A percentile compares a stretch with the other conserved stretches of the same genome.
phyloP scores from a whole-genome alignment of 176 grass and related monocot genomes.

The Carex pumila region DNA sequence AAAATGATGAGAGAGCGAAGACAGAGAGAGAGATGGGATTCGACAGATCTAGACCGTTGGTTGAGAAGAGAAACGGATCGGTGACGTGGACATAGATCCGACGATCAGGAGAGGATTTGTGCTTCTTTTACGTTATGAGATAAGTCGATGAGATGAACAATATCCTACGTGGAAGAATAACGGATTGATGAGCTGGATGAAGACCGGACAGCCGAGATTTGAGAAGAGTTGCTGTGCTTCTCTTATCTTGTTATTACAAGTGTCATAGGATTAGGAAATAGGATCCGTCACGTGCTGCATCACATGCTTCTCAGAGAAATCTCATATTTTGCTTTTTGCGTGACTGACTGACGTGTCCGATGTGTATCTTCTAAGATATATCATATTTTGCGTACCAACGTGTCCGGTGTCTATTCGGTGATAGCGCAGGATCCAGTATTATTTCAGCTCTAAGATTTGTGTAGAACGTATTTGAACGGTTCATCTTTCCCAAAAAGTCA shows the following conservation, averaged over 20 bases:
- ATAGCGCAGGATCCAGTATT: too few species aligned
- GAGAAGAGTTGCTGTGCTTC: neutral
- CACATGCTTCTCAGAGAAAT: too few species aligned
- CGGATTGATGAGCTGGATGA: neutral
- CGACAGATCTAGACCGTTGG: neutral
- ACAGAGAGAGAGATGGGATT: conserved; percentile 1
- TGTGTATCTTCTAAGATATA: too few species aligned
- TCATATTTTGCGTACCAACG: too few species aligned
- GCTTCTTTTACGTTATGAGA: neutral
- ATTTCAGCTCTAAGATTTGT: too few species aligned
- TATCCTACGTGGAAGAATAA: neutral
- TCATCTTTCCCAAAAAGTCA: too few species aligned
- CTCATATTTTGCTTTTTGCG: too few species aligned
- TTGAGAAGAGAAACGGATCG: neutral
- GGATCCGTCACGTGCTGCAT: neutral
- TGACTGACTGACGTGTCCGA: too few species aligned
- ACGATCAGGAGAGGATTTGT: neutral
- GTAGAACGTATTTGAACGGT: too few species aligned
- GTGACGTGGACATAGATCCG: conserved; percentile 5
- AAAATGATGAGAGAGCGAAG: conserved; percentile 17
- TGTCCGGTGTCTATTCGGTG: too few species aligned
- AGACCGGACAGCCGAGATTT: neutral
- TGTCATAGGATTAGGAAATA: too few species aligned
- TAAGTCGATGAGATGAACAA: neutral
- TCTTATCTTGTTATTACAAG: neutral